Percentiles rank a stretch among this genome's conserved stretches.
Evolutionary conservation across 768 basidiomycete species (phyloP).

Genomic region (Termitomyces sp.): DNA sequence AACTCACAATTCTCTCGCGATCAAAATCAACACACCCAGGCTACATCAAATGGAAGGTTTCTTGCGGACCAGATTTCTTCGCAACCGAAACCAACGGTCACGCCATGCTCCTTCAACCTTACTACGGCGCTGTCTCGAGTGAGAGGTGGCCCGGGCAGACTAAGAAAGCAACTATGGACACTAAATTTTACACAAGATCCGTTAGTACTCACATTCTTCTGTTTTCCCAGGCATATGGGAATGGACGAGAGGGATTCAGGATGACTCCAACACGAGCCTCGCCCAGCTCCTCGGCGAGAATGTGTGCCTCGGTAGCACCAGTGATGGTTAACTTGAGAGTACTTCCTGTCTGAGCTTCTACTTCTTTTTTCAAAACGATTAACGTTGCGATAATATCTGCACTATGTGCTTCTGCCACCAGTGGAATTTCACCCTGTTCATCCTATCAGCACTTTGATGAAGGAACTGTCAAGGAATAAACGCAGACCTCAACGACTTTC

Average conservation of each 20-base stretch:
- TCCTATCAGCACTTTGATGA: neutral
- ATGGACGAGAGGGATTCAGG: slow-evolving; percentile 53
- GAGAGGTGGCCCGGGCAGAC: slow-evolving; percentile 71
- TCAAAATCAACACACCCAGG: slow-evolving; percentile 54
- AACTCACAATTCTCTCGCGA: neutral
- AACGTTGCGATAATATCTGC: slow-evolving; percentile 82
- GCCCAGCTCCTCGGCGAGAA: slow-evolving; percentile 64
- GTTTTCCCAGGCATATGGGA: slow-evolving; percentile 69
- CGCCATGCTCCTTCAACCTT: slow-evolving; percentile 57
- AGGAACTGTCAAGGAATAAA: neutral
- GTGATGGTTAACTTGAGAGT: slow-evolving; percentile 54
- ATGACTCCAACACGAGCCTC: slow-evolving; percentile 42
- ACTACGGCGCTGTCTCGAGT: slow-evolving; percentile 49
- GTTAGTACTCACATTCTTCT: slow-evolving; percentile 47
- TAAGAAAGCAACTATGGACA: slow-evolving; percentile 6
- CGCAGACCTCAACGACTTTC: slow-evolving; percentile 35
- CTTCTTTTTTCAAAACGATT: slow-evolving; percentile 59
- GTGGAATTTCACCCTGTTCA: slow-evolving; percentile 56
- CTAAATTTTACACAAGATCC: neutral
- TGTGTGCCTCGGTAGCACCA: slow-evolving; percentile 61
- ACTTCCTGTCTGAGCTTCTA: slow-evolving; percentile 39
- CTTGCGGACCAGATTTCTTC: slow-evolving; percentile 66
- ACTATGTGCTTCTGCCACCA: slow-evolving; percentile 69
- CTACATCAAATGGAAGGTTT: slow-evolving; percentile 73
- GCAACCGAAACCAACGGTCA: slow-evolving; percentile 65